These are phyloP conservation scores for Dimocarpus longan DNA, from an alignment of 345 rosid species.

Conservation along the genomic window DNA sequence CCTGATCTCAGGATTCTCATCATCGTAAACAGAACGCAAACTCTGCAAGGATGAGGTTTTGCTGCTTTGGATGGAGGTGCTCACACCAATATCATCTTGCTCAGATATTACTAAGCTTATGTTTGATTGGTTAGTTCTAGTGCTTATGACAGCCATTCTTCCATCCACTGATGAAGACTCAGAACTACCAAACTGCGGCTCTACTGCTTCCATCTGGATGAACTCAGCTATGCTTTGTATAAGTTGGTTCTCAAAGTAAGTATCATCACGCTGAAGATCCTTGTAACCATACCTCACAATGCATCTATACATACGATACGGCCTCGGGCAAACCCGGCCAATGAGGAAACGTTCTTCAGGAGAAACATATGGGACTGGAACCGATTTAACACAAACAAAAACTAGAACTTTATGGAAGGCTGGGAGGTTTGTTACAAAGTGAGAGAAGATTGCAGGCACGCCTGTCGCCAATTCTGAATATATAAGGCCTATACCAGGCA, in stretches of 20 bases:
- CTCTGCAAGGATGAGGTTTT: conserved; percentile 72
- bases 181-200: conserved; percentile 50
- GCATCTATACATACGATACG: conserved; percentile 95
- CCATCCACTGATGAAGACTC: conserved; percentile 79
- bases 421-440: conserved; percentile 92
- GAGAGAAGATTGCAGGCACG: conserved; percentile 93
- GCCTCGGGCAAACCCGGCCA: conserved; percentile 91
- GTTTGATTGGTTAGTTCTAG: conserved; percentile 51
- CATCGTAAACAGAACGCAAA: conserved; percentile 65
- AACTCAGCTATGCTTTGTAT: conserved; percentile 95
- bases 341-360: conserved; percentile 95
- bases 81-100: conserved; percentile 44
- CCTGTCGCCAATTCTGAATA: conserved; percentile 94
- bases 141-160: conserved; percentile 93
- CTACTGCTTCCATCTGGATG: conserved; percentile 91
- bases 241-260: conserved; percentile 78
- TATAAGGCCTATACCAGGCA: conserved; percentile 91
- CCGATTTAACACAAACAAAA: conserved; percentile 95
- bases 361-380: conserved; percentile 82
- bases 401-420: conserved; percentile 90
- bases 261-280: conserved; percentile 82
- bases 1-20: conserved; percentile 61
- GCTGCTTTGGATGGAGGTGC: conserved; percentile 63
- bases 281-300: conserved; percentile 94
- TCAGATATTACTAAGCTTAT: conserved; percentile 55